Conservation (phyloP, 2,329 filamentous ascomycete genomes). For the Talaromyces albobiverticillius region DNA sequence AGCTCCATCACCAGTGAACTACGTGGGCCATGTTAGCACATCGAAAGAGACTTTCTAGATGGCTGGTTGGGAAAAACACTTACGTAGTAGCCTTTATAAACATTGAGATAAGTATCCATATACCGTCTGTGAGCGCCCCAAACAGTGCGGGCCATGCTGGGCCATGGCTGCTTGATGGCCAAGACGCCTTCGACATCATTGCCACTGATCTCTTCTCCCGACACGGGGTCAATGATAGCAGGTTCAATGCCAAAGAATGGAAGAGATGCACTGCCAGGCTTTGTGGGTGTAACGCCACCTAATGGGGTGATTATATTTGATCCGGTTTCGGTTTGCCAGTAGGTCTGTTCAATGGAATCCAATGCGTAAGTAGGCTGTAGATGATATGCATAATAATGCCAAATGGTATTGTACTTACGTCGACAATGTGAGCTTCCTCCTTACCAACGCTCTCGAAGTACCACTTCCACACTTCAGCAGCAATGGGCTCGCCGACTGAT, state of each 20-base stretch:
- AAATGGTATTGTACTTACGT: constrained; percentile 63
- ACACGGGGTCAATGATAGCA: constrained; percentile 94
- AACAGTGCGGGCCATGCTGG: constrained; percentile 96
- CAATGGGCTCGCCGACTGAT: constrained; percentile 95
- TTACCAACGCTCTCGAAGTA: constrained; percentile 95
- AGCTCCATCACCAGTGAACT: constrained; percentile 71
- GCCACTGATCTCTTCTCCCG: constrained; percentile 85
- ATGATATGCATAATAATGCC: neutral
- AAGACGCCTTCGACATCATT: constrained; percentile 97
- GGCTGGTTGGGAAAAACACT: constrained; percentile 38
- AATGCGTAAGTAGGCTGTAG: neutral
- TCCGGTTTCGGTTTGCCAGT: constrained; percentile 99
- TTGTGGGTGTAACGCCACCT: constrained; percentile 89
- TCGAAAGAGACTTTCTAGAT: neutral
- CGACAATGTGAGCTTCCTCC: constrained; percentile 87
- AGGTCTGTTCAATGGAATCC: constrained; percentile 61
- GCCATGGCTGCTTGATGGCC: constrained; percentile 97
- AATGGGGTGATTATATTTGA: constrained; percentile 94
- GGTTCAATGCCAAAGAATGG: constrained; percentile 99
- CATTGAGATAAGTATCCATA: constrained; percentile 97
- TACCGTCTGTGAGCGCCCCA: constrained; percentile 98
- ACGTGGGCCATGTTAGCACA: neutral
- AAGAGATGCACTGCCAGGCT: constrained; percentile 91
- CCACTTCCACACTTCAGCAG: constrained; percentile 99
- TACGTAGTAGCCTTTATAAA: constrained; percentile 97